A percentile compares a stretch with the other conserved stretches of the same genome.
phyloP scores from a whole-genome alignment of 495 filamentous ascomycete genomes.

The Aspergillus leporis region DNA sequence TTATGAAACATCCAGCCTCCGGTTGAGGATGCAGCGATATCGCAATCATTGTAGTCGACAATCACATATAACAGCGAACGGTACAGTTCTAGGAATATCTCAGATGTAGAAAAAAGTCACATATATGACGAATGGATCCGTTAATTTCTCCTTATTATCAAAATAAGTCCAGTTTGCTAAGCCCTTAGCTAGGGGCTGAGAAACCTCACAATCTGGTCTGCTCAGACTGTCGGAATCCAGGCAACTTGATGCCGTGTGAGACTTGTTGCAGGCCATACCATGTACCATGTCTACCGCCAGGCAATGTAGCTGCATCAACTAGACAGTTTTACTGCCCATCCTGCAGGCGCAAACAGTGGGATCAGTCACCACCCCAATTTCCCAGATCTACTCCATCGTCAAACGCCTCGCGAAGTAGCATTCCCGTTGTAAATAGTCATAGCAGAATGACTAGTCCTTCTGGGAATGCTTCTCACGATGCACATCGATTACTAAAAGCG shows the following conservation, averaged over 20 bases:
- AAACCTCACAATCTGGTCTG: slow-evolving; percentile 37
- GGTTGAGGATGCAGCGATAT: neutral
- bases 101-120: slow-evolving; percentile 21
- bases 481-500: neutral
- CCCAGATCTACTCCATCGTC: slow-evolving; percentile 11
- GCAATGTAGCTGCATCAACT: neutral
- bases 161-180: neutral
- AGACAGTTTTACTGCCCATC: slow-evolving; percentile 28
- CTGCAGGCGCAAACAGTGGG: slow-evolving; percentile 29
- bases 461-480: slow-evolving; percentile 1
- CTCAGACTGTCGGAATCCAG: slow-evolving; percentile 30
- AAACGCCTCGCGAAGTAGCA: slow-evolving; percentile 16
- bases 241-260: slow-evolving; percentile 29
- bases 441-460: slow-evolving; percentile 8
- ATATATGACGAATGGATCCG: slow-evolving; percentile 37
- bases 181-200: slow-evolving; percentile 22
- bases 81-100: slow-evolving; percentile 7
- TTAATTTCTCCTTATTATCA: slow-evolving; percentile 5
- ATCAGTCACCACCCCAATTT: slow-evolving; percentile 22
- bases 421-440: slow-evolving; percentile 9
- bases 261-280: slow-evolving; percentile 41
- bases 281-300: slow-evolving; percentile 24
- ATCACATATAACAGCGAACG: neutral
- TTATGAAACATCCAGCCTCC: neutral
- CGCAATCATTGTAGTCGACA: neutral